Evolutionary conservation across 179 eudicot species (phyloP), one percentile per base, ranked within the genome.

Genomic region (Silene noctiflora): DNA sequence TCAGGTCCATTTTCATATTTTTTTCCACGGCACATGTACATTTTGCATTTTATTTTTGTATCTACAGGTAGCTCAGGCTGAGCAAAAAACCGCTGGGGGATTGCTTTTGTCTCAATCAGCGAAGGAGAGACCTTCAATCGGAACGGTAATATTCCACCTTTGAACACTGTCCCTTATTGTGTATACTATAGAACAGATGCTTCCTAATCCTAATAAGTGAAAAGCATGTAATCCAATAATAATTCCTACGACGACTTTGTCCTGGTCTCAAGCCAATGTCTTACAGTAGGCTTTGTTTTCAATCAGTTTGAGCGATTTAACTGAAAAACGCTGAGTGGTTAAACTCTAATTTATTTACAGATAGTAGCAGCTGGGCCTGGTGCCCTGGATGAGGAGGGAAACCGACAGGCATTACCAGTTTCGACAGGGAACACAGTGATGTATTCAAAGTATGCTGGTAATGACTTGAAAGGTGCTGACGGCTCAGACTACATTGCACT

Each of bases 51-150:
- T 16, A 62, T 17, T n/a, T 60, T 5, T 65, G 12, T 74, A 42
- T 35, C 21, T 69, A 39, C 83, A 95, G 99, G 87, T 92, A 58
- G 97, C 91, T 51, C 95, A 87, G 84, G 96, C 84, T 9, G 99
- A 89, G 84, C 83, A 75, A 25, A 92, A 82, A 75, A 92, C 99
- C 24, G 90, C 93, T 19, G 97, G 97, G 59, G 99, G 99, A 58
- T 83, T 95, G 84, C 82, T 87, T 76, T 88, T 95, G 20, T 86
- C 97, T 17, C 87, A 87, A 69, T 87, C 90, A 0, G 74, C 84
- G 76, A 95, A 91, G 87, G 97, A 92, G 84, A 95, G 85, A 79
- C 99, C 97, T 69, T 89, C 95, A 68, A 84, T 88, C 81, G 99
- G 99, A 87, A 92, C 91, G 65, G 99, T 95, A 86, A 85, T 71